phyloP scores from a whole-genome alignment of 2,329 filamentous ascomycete genomes.

The Lecanicillium sp. region DNA sequence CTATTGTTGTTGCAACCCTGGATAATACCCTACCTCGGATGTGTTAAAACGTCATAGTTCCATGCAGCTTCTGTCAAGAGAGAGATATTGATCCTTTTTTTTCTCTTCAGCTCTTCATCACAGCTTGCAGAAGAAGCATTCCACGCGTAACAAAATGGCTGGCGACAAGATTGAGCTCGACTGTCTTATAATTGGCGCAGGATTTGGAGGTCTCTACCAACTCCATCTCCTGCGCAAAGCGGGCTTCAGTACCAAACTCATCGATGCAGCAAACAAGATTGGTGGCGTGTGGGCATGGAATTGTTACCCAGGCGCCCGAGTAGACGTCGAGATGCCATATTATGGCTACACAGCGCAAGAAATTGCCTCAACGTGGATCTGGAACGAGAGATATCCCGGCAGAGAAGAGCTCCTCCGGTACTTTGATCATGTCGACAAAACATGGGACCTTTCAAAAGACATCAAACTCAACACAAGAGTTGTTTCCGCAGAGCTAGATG shows the following conservation, averaged over 20 bases:
- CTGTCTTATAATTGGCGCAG: slow-evolving; percentile 14
- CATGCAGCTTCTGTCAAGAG: too few relatives aligned
- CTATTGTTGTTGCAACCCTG: too few relatives aligned
- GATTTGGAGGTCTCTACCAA: slow-evolving; percentile 27
- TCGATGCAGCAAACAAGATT: slow-evolving; percentile 35
- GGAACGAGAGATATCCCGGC: slow-evolving; percentile 36
- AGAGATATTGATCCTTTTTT: too few relatives aligned
- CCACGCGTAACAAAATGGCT: too few relatives aligned
- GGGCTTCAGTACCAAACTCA: slow-evolving; percentile 33
- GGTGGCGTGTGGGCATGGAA: slow-evolving; percentile 45
- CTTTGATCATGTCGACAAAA: slow-evolving; percentile 47
- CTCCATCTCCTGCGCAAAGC: slow-evolving; percentile 36
- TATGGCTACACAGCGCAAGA: slow-evolving; percentile 39
- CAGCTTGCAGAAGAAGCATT: too few relatives aligned
- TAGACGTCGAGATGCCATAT: slow-evolving; percentile 35
- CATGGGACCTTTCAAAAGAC: slow-evolving; percentile 40
- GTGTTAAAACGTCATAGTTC: too few relatives aligned
- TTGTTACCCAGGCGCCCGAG: slow-evolving; percentile 37
- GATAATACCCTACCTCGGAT: too few relatives aligned
- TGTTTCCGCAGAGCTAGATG: slow-evolving; percentile 36
- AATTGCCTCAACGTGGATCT: slow-evolving; percentile 41
- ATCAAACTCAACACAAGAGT: slow-evolving; percentile 42
- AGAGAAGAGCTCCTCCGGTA: slow-evolving; percentile 40
- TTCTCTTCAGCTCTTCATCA: too few relatives aligned
- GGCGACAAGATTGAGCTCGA: slow-evolving; percentile 9